These are phyloP conservation scores for Fusarium nodosum DNA, from an alignment of 2,329 filamentous ascomycete species.

Conservation along the genomic window DNA sequence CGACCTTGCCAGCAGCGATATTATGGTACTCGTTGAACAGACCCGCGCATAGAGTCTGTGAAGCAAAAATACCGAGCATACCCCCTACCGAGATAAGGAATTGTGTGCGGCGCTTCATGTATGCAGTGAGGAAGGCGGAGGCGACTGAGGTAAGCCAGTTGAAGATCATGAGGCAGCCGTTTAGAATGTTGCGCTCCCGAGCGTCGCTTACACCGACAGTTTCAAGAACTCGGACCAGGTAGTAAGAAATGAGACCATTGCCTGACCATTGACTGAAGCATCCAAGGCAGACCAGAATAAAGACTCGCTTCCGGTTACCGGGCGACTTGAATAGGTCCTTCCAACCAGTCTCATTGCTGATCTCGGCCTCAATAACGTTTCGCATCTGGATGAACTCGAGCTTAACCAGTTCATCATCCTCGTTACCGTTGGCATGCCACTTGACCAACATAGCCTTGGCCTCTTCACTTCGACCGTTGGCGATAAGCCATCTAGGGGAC, in stretches of 20 bases:
- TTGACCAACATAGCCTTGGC: conserved; percentile 41
- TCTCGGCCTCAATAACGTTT: conserved; percentile 33
- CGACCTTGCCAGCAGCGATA: conserved; percentile 5
- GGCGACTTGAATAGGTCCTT: conserved; percentile 23
- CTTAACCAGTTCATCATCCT: conserved; percentile 9
- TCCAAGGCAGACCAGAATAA: conserved; percentile 29
- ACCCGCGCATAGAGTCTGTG: conserved; percentile 31
- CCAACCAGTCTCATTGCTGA: conserved; percentile 25
- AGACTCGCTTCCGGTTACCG: conserved; percentile 22
- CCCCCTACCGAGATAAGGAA: conserved; percentile 34
- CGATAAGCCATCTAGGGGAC: conserved; percentile 71
- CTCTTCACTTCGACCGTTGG: conserved; percentile 55
- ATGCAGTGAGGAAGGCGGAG: conserved; percentile 23
- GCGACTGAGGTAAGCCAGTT: conserved; percentile 41
- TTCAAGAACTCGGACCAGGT: conserved; percentile 19
- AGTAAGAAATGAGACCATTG: conserved; percentile 34
- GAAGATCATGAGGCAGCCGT: conserved; percentile 41
- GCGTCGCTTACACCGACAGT: conserved; percentile 22
- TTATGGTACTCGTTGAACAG: conserved; percentile 35
- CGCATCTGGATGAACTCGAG: conserved; percentile 39
- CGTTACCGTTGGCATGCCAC: conserved; percentile 22
- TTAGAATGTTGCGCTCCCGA: conserved; percentile 33
- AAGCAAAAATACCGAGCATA: conserved; percentile 35
- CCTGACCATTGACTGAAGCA: conserved; percentile 40
- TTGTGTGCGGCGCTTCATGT: conserved; percentile 38